Evolutionary conservation across 495 filamentous ascomycete genomes (phyloP), one percentile per base, ranked within the genome.

Genomic region (Echria macrotheca): DNA sequence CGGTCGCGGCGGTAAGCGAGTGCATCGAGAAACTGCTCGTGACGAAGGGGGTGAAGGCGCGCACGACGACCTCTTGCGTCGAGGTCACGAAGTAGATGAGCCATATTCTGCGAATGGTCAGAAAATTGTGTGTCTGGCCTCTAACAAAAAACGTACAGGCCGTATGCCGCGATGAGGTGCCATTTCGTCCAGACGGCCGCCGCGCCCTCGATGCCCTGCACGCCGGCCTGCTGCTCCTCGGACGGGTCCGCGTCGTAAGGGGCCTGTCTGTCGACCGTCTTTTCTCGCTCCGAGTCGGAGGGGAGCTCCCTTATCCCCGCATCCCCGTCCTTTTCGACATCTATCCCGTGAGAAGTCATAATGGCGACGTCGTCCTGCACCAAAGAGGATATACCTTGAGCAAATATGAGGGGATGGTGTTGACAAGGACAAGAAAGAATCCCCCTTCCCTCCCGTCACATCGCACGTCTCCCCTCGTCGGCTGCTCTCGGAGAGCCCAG

Each of bases 81-180:
- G 69, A 63, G 29, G 74, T 68, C 62, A 72, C 62, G 41, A 77
- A 74, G 53, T 73, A 75, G 49, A 78, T 67, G 45, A 72, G 32
- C 70, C 71, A 77, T 50, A 77, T 77, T 3, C 71, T 77, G 40
- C n/a, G n/a, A 12, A 31, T 12, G 28, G 7, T 31, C 28, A 12
- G 6, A 6, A 31, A 12, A 6, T 31, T 31, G 6, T 12, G 7
- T 6, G 6, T 31, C 28, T 31, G 12, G n/a, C n/a, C n/a, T n/a
- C n/a, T n/a, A n/a, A n/a, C n/a, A n/a, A n/a, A n/a, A n/a, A n/a
- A n/a, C 49, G 33, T 44, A 53, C 55, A 53, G 29, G n/a, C 18
- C 45, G 19, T 55, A 55, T 4, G 56, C 52, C 7, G 44, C 39
- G 18, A 49, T 29, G 3, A 55, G 29, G 31, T 52, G 38, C 31